Conservation (phyloP, 2,329 filamentous ascomycete genomes). For the Ceratocystis huliohia region DNA sequence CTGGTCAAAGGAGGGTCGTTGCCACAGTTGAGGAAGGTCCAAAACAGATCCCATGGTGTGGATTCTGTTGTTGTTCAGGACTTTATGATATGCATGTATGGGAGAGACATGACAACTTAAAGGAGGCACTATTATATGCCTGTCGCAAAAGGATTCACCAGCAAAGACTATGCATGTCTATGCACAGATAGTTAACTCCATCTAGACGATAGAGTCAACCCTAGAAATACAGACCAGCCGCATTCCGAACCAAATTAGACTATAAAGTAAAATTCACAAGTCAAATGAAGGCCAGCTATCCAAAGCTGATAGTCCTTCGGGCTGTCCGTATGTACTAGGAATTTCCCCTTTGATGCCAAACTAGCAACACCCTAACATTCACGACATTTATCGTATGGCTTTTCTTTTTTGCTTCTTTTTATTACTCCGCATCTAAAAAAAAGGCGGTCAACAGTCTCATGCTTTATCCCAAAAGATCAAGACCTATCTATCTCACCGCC, state of each 20-base stretch:
- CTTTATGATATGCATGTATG: not conserved
- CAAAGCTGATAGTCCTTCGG: too few species aligned
- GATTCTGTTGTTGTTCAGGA: not conserved
- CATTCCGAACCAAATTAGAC: too few species aligned
- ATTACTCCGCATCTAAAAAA: not conserved
- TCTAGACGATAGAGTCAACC: too few species aligned
- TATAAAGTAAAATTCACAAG: too few species aligned
- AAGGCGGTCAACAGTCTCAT: not conserved
- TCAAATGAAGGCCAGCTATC: too few species aligned
- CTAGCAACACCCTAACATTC: not conserved
- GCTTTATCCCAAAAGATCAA: not conserved
- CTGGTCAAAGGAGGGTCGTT: constrained; percentile 52
- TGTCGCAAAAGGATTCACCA: too few species aligned
- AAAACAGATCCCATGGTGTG: constrained; percentile 21
- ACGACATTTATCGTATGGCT: not conserved
- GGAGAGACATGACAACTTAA: not conserved
- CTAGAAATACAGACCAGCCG: too few species aligned
- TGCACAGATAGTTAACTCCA: too few species aligned
- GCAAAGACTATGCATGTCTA: too few species aligned
- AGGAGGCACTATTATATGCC: too few species aligned
- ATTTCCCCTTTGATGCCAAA: not conserved
- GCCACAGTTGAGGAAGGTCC: constrained; percentile 74
- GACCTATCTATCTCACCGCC: not conserved
- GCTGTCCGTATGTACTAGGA: not conserved
- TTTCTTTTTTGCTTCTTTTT: too few species aligned